A percentile compares a stretch with the other conserved stretches of the same genome.
Evolutionary conservation across 371 early-diverging fungal species (phyloP).

Genomic region (Mucor saturninus): DNA sequence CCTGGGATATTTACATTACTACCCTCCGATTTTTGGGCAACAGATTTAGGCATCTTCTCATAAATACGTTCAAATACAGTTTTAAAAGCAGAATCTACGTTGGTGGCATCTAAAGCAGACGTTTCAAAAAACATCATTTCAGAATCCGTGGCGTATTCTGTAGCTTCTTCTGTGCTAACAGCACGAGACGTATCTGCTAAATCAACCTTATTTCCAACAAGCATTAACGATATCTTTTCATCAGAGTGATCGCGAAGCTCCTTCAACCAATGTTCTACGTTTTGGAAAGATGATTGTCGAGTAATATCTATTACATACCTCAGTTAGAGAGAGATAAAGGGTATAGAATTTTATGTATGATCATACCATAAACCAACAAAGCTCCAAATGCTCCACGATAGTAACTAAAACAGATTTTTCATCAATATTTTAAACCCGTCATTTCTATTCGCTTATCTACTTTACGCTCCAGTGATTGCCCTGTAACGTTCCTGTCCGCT

Average conservation of each 20-base stretch:
- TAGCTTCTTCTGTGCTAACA: conserved; percentile 72
- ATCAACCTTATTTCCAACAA: conserved; percentile 99
- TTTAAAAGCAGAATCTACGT: conserved; percentile 83
- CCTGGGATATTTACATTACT: conserved; percentile 22
- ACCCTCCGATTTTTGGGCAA: conserved; percentile 10
- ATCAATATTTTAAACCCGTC: background rate
- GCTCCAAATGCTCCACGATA: conserved; percentile 56
- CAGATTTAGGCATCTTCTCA: conserved; percentile 32
- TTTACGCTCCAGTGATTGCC: conserved; percentile 71
- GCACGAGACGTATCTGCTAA: conserved; percentile 69
- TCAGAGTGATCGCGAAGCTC: conserved; percentile 97
- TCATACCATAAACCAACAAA: conserved; percentile 46
- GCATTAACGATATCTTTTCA: conserved; percentile 89
- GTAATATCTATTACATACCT: conserved; percentile 78
- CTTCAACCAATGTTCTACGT: conserved; percentile 92
- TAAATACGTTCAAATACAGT: conserved; percentile 28
- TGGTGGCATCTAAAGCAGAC: conserved; percentile 86
- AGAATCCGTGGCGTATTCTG: conserved; percentile 77
- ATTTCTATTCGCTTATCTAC: background rate
- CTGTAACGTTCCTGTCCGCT: conserved; percentile 81
- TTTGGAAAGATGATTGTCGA: conserved; percentile 91
- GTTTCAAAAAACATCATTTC: conserved; percentile 92
- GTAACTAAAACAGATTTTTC: conserved; percentile 23
- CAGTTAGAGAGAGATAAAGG: too few relatives aligned
- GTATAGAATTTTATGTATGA: background rate